Evolutionary conservation across 2,329 filamentous ascomycete species (phyloP), one percentile per base, ranked within the genome.

Genomic region (Calonectria leucothoes): DNA sequence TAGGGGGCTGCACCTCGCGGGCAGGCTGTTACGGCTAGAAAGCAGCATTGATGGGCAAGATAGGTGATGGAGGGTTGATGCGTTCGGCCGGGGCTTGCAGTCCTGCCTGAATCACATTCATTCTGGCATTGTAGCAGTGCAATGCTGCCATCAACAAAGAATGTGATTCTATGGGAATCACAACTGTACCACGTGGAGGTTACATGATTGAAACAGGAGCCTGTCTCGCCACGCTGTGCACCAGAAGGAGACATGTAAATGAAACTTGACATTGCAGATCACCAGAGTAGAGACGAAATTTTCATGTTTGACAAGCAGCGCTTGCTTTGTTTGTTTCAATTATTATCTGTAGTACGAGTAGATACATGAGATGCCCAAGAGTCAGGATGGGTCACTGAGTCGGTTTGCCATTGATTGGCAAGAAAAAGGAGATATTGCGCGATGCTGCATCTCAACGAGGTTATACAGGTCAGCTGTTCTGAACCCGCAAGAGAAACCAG

Each of bases 291-390:
- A 23, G 27, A 7, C 20, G 8, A 23, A 31, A 29, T 42, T 64
- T 64, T 55, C 55, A n/a, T 55, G 17, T 33, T 70, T 61, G 17
- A 66, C 70, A 73, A 74, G 63, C 33, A 25, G 69, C 39, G 66
- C 71, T 70, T 73, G 71, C 67, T 68, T 49, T 39, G 25, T 70
- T 73, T 70, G 63, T 25, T 55, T 69, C 64, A 66, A 69, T 78
- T 79, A 80, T 74, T 79, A 75, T 64, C 57, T 76, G 64, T 69
- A 75, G 37, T 71, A 65, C 76, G 73, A 68, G 67, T 76, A 77
- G 52, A 76, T 75, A 74, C 66, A 76, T 63, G 23, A 51, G 66
- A 42, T 74, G 25, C 66, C 55, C 69, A 51, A 42, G n/a, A 49
- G 25, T 57, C 7, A 49, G 29, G 42, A 63, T 27, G 23, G 63